Conservation (phyloP, 2,329 filamentous ascomycete species). For the Hortaea werneckii region DNA sequence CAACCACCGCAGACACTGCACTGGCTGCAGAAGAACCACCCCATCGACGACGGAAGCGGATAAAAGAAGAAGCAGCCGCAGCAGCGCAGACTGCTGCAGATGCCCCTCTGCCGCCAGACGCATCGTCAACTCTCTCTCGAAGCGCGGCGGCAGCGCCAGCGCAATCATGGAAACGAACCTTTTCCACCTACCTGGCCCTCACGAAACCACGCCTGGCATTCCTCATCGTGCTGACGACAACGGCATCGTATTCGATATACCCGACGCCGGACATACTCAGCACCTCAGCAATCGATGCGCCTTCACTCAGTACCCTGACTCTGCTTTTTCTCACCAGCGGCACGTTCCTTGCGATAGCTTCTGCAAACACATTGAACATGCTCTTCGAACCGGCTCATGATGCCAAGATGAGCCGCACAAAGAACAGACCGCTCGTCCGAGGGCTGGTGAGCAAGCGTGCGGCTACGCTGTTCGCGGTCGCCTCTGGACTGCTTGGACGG, state of each 20-base stretch:
- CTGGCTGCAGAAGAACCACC: slow-evolving; percentile 16
- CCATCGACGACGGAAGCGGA: slow-evolving; percentile 24
- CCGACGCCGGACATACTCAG: slow-evolving; percentile 79
- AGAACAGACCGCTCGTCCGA: slow-evolving; percentile 79
- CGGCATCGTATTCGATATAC: slow-evolving; percentile 84
- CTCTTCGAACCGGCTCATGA: slow-evolving; percentile 86
- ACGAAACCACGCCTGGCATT: slow-evolving; percentile 92
- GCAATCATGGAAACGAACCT: slow-evolving; percentile 50
- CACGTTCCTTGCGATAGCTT: slow-evolving; percentile 79
- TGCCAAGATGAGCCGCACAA: slow-evolving; percentile 84
- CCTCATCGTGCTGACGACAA: slow-evolving; percentile 82
- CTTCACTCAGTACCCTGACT: slow-evolving; percentile 81
- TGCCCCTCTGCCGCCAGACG: slow-evolving; percentile 44
- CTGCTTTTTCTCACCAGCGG: slow-evolving; percentile 80
- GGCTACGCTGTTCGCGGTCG: slow-evolving; percentile 69
- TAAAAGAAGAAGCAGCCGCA: slow-evolving; percentile 19
- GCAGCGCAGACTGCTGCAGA: slow-evolving; percentile 8
- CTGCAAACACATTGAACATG: slow-evolving; percentile 95
- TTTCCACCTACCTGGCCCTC: slow-evolving; percentile 78
- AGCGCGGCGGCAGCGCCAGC: slow-evolving; percentile 47
- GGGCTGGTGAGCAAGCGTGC: slow-evolving; percentile 61
- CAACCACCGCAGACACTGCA: slow-evolving; percentile 1
- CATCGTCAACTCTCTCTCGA: slow-evolving; percentile 49
- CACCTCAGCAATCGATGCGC: slow-evolving; percentile 54
- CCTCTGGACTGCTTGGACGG: slow-evolving; percentile 60